A percentile compares a stretch with the other conserved stretches of the same genome.
Conservation (phyloP, 2,329 filamentous ascomycete genomes). For the Botrytis pseudocinerea region DNA sequence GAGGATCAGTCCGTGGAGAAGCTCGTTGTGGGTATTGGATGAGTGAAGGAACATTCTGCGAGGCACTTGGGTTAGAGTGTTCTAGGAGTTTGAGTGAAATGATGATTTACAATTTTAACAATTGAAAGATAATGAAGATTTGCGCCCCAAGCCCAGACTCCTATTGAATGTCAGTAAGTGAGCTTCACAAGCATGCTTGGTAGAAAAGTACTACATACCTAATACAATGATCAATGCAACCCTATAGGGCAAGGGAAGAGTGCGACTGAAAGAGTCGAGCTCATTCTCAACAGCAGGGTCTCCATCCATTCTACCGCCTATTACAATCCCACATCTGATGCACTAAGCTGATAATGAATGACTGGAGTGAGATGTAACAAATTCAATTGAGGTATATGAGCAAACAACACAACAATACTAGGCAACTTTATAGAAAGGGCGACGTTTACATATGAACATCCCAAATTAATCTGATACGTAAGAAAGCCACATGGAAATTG, state of each 20-base stretch:
- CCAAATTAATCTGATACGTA: constrained; percentile 17
- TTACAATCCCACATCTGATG: constrained; percentile 37
- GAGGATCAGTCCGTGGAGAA: constrained; percentile 62
- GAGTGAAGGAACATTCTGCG: constrained; percentile 74
- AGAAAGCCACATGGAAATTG: constrained; percentile 16
- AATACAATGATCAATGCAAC: constrained; percentile 82
- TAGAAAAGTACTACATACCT: constrained; percentile 54
- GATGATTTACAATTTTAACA: constrained; percentile 65
- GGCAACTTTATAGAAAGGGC: constrained; percentile 2
- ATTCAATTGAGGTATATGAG: constrained; percentile 1
- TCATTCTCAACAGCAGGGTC: constrained; percentile 68
- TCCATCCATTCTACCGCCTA: constrained; percentile 61
- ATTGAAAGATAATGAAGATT: constrained; percentile 86
- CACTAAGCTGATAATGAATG: constrained; percentile 30
- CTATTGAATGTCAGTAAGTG: constrained; percentile 47
- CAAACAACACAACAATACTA: neutral
- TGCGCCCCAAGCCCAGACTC: constrained; percentile 91
- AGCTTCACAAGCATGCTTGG: constrained; percentile 9
- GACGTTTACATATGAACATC: neutral
- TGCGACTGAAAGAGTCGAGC: constrained; percentile 83
- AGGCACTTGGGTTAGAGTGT: constrained; percentile 29
- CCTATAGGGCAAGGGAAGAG: constrained; percentile 86
- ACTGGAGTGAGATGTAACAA: constrained; percentile 32
- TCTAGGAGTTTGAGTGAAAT: constrained; percentile 14
- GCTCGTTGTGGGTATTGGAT: constrained; percentile 81